phyloP scores from a whole-genome alignment of 768 basidiomycete genomes.

The Boletellus emodensis region DNA sequence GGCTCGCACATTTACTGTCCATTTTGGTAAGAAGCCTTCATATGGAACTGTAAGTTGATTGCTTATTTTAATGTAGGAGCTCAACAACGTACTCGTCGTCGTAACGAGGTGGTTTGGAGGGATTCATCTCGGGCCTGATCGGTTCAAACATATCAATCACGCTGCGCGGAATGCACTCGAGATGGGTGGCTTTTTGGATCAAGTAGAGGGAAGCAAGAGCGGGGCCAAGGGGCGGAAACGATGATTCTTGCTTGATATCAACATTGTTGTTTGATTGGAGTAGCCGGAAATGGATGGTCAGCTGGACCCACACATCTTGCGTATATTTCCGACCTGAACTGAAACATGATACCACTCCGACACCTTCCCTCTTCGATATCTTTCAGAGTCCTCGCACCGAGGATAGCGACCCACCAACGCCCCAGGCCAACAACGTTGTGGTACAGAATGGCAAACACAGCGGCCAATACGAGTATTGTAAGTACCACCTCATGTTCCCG shows the following conservation, averaged over 20 bases:
- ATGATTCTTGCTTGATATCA: conserved; percentile 5
- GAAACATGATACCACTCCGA: conserved; percentile 14
- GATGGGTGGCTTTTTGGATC: conserved; percentile 78
- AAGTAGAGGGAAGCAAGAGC: conserved; percentile 28
- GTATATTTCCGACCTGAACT: neutral
- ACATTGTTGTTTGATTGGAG: neutral
- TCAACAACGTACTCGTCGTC: conserved; percentile 80
- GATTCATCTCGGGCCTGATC: conserved; percentile 82
- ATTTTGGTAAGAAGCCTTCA: conserved; percentile 56
- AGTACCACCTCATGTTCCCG: conserved; percentile 17
- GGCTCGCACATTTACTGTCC: conserved; percentile 86
- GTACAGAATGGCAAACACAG: conserved; percentile 57
- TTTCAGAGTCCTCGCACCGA: conserved; percentile 19
- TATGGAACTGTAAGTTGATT: neutral
- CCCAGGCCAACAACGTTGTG: conserved; percentile 9
- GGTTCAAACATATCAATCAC: conserved; percentile 93
- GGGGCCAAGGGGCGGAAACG: conserved; percentile 27
- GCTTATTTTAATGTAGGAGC: conserved; percentile 45
- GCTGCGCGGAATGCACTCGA: conserved; percentile 91
- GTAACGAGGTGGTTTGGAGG: conserved; percentile 96
- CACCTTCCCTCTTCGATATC: conserved; percentile 14
- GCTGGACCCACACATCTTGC: neutral
- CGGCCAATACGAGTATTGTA: conserved; percentile 25
- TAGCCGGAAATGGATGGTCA: neutral
- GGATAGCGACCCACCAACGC: conserved; percentile 8